phyloP scores from a whole-genome alignment of 495 filamentous ascomycete genomes.

The Hypomontagnella monticulosa region DNA sequence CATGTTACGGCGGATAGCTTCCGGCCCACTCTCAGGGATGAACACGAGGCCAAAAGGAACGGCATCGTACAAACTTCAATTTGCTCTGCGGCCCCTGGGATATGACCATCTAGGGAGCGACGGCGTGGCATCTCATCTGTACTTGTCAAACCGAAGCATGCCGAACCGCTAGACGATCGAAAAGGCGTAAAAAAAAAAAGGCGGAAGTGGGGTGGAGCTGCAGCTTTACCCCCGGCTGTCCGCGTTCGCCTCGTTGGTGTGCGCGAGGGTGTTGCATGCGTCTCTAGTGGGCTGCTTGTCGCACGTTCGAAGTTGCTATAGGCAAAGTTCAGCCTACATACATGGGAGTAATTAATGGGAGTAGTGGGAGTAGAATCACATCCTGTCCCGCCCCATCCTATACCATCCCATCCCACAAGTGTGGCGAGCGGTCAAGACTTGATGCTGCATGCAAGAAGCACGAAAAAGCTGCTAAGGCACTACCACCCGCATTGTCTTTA shows the following conservation, averaged over 20 bases:
- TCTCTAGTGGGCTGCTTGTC: constrained; percentile 30
- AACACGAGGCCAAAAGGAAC: not conserved
- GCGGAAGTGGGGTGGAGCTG: constrained; percentile 30
- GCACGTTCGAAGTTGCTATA: constrained; percentile 16
- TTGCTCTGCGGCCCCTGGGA: too few species aligned
- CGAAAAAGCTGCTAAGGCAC: constrained; percentile 15
- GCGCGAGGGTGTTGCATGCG: constrained; percentile 24
- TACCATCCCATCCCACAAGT: constrained; percentile 5
- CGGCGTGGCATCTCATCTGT: not conserved
- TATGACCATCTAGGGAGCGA: not conserved
- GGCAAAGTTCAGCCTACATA: not conserved
- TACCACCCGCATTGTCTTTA: not conserved
- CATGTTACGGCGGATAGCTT: not conserved
- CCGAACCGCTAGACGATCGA: constrained; percentile 13
- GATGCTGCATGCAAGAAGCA: constrained; percentile 22
- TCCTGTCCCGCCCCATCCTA: not conserved
- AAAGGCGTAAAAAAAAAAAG: constrained; percentile 7
- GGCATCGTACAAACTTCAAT: not conserved
- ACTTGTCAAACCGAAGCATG: constrained; percentile 27
- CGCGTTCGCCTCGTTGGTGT: constrained; percentile 20
- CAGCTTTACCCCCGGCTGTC: constrained; percentile 21
- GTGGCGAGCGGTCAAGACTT: constrained; percentile 19
- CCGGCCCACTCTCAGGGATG: not conserved
- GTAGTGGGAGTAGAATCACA: constrained; percentile 10
- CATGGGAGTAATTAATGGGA: too few species aligned